These are phyloP conservation scores for Triticum dicoccoides DNA, from an alignment of 176 grass and related monocot species.

Conservation along the genomic window DNA sequence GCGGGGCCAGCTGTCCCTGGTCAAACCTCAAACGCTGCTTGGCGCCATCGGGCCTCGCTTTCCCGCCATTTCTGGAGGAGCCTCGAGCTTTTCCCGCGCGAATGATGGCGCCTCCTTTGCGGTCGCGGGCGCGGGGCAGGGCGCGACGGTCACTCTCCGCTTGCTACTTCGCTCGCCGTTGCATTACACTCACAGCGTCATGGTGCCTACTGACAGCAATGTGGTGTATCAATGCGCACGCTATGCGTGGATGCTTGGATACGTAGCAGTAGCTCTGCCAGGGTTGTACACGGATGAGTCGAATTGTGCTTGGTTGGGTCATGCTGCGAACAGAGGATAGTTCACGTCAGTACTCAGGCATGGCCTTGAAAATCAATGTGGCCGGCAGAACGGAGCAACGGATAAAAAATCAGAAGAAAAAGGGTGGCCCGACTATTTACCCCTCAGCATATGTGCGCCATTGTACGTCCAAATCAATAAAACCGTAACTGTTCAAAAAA, in stretches of 20 bases:
- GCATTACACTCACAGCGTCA: neutral
- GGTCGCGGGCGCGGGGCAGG: neutral
- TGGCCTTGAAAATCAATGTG: neutral
- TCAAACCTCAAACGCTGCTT: slow-evolving; percentile 22
- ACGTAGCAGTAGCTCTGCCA: too few relatives aligned
- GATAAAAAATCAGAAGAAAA: neutral
- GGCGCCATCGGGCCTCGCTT: slow-evolving; percentile 14
- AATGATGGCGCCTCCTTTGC: neutral
- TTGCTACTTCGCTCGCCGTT: neutral
- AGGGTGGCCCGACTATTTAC: neutral
- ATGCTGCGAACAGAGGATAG: neutral
- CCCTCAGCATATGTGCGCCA: neutral
- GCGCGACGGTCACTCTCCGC: neutral
- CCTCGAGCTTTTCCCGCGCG: slow-evolving; percentile 32
- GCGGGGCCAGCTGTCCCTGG: slow-evolving; percentile 25
- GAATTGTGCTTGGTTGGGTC: neutral
- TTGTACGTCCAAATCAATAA: neutral
- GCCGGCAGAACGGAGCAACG: neutral
- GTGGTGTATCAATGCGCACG: neutral
- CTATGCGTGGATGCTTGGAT: neutral
- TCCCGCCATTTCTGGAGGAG: slow-evolving; percentile 33
- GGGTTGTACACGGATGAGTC: neutral
- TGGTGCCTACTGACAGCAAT: neutral
- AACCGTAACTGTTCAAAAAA: neutral
- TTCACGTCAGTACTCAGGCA: neutral